A percentile compares a stretch with the other conserved stretches of the same genome.
Conservation (phyloP, 169 alveolate species). For the Fabrea salina region DNA sequence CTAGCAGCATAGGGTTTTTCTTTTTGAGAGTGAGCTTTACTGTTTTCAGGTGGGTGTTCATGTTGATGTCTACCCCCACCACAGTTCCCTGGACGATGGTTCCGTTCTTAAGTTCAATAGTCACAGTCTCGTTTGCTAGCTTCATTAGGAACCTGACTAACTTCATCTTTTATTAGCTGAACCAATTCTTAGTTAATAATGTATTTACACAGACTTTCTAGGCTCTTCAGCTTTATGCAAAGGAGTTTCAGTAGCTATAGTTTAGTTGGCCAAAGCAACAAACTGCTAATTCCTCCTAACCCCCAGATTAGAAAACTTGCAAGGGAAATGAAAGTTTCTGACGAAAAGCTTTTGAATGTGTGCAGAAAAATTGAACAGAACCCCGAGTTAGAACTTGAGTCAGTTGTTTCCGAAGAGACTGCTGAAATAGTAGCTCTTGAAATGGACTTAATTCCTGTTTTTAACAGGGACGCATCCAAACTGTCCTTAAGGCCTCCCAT, state of each 20-base stretch:
- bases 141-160: constrained; percentile 96
- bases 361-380: not conserved
- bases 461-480: not conserved
- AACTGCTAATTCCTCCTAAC: too few relatives aligned
- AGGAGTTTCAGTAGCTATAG: too few relatives aligned
- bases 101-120: constrained; percentile 97
- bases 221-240: too few relatives aligned
- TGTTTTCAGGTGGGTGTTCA: constrained; percentile 98
- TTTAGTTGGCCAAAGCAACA: too few relatives aligned
- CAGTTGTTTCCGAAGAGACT: not conserved
- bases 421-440: not conserved
- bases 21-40: constrained; percentile 95
- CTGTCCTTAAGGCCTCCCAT: constrained; percentile 83
- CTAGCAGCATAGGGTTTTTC: constrained; percentile 89
- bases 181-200: too few relatives aligned
- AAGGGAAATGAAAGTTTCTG: too few relatives aligned
- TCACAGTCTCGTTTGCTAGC: constrained; percentile 94
- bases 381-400: not conserved
- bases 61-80: constrained; percentile 95
- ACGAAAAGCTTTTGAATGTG: too few relatives aligned
- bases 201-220: too few relatives aligned
- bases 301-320: too few relatives aligned
- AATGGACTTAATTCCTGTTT: not conserved
- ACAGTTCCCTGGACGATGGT: constrained; percentile 95
- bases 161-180: too few relatives aligned